phyloP scores from a whole-genome alignment of 805 yeast species.

The Wickerhamomyces strasburgensis region DNA sequence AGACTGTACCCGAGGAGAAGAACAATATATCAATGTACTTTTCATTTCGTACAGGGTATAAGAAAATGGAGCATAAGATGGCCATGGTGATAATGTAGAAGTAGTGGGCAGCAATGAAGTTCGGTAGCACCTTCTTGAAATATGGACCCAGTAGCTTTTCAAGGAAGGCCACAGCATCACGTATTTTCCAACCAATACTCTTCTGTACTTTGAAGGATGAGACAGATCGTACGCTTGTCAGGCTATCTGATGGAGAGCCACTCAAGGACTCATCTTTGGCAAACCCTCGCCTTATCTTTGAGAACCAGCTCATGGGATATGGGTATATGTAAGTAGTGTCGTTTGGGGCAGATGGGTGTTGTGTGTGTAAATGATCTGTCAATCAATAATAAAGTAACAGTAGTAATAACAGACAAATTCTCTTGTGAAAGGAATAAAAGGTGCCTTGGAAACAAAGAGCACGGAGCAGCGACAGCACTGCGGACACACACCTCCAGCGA shows the following conservation, averaged over 20 bases:
- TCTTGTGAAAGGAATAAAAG: no score
- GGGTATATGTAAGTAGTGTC: no score
- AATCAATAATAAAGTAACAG: no score
- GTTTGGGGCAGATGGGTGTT: no score
- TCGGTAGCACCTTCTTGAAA: conserved; percentile 36
- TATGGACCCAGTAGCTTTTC: conserved; percentile 31
- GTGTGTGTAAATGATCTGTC: no score
- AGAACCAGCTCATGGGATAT: conserved; percentile 1
- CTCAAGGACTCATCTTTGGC: no score
- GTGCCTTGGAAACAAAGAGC: no score
- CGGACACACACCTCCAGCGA: no score
- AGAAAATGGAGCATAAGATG: conserved; percentile 64
- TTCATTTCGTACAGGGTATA: conserved; percentile 68
- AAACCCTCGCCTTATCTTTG: conserved; percentile 1
- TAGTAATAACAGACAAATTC: no score
- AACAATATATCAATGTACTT: conserved; percentile 77
- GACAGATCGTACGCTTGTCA: conserved; percentile 11
- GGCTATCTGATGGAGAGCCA: no score
- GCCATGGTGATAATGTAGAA: conserved; percentile 57
- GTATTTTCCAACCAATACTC: conserved; percentile 34
- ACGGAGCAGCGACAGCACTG: no score
- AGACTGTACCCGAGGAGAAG: conserved; percentile 67
- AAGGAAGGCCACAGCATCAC: conserved; percentile 32
- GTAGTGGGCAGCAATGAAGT: conserved; percentile 60
- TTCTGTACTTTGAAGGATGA: conserved; percentile 24